Conservation (phyloP, 2,329 filamentous ascomycete genomes). For the Samsoniella hepiali region DNA sequence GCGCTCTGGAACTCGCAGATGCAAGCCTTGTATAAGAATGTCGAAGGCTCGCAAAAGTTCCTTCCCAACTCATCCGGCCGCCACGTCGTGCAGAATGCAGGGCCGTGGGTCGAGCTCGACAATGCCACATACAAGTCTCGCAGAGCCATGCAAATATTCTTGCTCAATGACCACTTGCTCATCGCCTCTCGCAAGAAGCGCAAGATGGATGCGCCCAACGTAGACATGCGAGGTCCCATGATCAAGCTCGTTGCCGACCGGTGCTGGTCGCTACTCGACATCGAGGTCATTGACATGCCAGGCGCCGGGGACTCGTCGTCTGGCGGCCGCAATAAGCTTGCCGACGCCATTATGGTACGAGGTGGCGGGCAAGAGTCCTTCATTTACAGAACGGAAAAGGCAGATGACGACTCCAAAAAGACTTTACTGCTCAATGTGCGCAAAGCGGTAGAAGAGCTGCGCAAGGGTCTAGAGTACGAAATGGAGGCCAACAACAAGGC, state of each 20-base stretch:
- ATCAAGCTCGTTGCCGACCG: conserved; percentile 87
- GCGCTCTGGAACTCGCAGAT: conserved; percentile 67
- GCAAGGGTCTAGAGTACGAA: conserved; percentile 80
- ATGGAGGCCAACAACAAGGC: conserved; percentile 83
- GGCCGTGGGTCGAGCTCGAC: conserved; percentile 92
- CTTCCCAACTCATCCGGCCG: conserved; percentile 85
- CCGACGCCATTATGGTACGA: conserved; percentile 86
- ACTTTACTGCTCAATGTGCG: conserved; percentile 83
- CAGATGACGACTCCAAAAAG: conserved; percentile 73
- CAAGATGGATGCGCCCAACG: conserved; percentile 64
- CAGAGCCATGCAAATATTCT: conserved; percentile 82
- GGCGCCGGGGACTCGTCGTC: conserved; percentile 59
- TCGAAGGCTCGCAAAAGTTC: conserved; percentile 98
- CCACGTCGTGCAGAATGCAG: conserved; percentile 90
- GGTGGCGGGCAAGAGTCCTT: conserved; percentile 85
- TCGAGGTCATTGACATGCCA: conserved; percentile 86
- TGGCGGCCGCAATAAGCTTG: conserved; percentile 57
- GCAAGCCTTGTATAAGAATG: conserved; percentile 83
- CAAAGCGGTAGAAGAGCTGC: conserved; percentile 87
- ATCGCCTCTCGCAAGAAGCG: conserved; percentile 92
- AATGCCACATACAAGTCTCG: conserved; percentile 95
- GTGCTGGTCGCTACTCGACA: conserved; percentile 90
- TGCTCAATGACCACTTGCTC: conserved; percentile 91
- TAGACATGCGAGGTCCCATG: conserved; percentile 49
- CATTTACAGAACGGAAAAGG: conserved; percentile 87